Evolutionary conservation across 352 stramenopile species (phyloP), one percentile per base, ranked within the genome.

Genomic region (Phytopythium mirpurense): DNA sequence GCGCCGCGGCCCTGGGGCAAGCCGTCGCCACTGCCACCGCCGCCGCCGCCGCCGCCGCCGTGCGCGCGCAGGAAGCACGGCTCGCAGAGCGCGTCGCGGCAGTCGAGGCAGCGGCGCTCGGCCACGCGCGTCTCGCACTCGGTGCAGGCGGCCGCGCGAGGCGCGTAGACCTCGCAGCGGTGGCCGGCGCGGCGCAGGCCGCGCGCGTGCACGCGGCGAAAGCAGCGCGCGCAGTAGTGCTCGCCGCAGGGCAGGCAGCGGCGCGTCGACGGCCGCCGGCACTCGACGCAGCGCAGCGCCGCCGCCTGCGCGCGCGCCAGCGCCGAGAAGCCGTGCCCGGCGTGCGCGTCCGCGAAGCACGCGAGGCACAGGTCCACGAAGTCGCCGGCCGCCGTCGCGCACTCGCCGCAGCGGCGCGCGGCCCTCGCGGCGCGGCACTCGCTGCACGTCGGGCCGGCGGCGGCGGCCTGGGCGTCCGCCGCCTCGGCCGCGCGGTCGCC

Each of bases 181-280:
- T 94, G 83, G 9, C 49, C 37, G 5, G 65, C 67, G 11, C 83
- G 79, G 18, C 51, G 80, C 65, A 86, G 72, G 15, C 81, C 81
- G 31, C 69, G 71, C 56, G 66, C 57, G 49, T 94, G 83, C 18
- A 92, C 61, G 34, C 81, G 81, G 14, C 61, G 46, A 58, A 90
- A 91, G 68, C 83, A 94, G 7, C 79, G 72, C 43, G 78, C 75
- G 34, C 83, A 94, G 48, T 92, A 94, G 58, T 90, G 69, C 58
- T 94, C 81, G 44, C 83, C 68, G 58, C 83, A 94, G 52, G 63
- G 68, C 19, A 91, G 70, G 36, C 83, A 93, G 7, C 83, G 72
- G 31, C 64, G 51, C 10, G 60, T 73, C 5, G 80, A 86, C 19
- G 84, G 68, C 19, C 80, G 76, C 6, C 70, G 70, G 59, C 80